phyloP scores from a whole-genome alignment of 352 stramenopile genomes.

The Thalassiosira delicatula region DNA sequence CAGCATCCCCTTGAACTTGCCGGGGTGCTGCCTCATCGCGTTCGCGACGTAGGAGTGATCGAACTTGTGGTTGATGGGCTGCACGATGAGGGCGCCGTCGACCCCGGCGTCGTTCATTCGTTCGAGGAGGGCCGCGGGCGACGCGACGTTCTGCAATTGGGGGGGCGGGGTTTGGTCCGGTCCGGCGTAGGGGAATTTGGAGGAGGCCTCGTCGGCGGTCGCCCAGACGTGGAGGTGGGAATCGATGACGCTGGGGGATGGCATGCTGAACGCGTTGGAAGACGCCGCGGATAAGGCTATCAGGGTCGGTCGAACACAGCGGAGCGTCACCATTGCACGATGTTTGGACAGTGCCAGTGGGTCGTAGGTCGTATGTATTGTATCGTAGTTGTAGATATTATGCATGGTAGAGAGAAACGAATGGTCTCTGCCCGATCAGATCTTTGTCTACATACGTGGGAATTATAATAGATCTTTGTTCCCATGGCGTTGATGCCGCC shows the following conservation, averaged over 20 bases:
- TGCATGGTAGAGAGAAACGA: too few relatives aligned
- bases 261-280: constrained; percentile 47
- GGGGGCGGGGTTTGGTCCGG: constrained; percentile 74
- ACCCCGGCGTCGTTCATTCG: constrained; percentile 75
- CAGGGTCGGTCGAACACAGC: constrained; percentile 15
- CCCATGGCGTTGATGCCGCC: neutral
- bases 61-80: constrained; percentile 88
- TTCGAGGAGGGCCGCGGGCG: constrained; percentile 63
- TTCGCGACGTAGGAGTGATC: constrained; percentile 85
- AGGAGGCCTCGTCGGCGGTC: constrained; percentile 56
- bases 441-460: neutral
- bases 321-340: constrained; percentile 2
- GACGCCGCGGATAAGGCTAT: constrained; percentile 17
- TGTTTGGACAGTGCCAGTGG: too few relatives aligned
- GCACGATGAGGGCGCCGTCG: constrained; percentile 83
- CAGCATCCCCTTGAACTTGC: constrained; percentile 85
- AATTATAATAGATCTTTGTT: neutral
- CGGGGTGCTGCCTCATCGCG: constrained; percentile 73
- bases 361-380: too few relatives aligned
- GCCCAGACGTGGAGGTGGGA: constrained; percentile 86
- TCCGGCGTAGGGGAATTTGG: constrained; percentile 68
- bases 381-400: too few relatives aligned
- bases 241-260: constrained; percentile 76
- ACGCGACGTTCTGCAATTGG: constrained; percentile 67
- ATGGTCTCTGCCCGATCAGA: too few relatives aligned